Percentiles rank a stretch among this genome's conserved stretches.
These are phyloP conservation scores for Theobroma grandiflorum DNA, from an alignment of 441 rosid species.

Conservation along the genomic window DNA sequence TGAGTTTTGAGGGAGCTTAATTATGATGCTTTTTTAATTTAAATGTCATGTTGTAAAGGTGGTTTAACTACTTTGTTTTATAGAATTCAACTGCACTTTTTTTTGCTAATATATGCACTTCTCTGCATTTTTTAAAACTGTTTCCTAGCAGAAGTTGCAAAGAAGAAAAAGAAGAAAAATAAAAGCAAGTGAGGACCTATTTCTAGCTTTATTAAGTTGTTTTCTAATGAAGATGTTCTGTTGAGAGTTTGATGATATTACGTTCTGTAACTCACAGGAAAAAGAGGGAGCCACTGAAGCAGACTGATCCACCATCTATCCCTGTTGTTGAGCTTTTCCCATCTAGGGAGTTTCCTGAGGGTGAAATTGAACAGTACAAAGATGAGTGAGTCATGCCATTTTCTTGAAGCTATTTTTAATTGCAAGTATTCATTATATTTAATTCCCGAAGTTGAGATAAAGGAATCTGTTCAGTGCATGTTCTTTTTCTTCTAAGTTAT, in stretches of 20 bases:
- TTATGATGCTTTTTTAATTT: neutral
- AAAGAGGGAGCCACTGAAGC: conserved; percentile 80
- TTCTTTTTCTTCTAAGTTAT: neutral
- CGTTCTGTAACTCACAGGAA: conserved; percentile 54
- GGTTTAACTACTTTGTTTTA: conserved; percentile 1
- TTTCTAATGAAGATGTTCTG: neutral
- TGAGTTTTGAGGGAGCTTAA: conserved; percentile 22
- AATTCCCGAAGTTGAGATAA: neutral
- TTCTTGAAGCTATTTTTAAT: neutral
- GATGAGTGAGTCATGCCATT: conserved; percentile 75
- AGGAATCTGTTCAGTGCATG: neutral
- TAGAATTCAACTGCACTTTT: neutral
- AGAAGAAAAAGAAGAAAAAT: conserved; percentile 94
- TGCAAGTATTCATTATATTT: neutral
- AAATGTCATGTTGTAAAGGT: neutral
- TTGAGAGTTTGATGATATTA: conserved; percentile 14
- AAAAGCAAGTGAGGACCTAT: conserved; percentile 85
- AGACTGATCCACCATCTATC: conserved; percentile 88
- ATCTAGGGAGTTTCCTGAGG: conserved; percentile 95
- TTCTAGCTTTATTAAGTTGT: conserved; percentile 18
- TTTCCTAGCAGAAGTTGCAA: conserved; percentile 63
- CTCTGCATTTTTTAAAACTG: conserved; percentile 20
- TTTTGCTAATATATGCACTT: conserved; percentile 20
- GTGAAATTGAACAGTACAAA: conserved; percentile 94
- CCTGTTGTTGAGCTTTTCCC: conserved; percentile 83